These are phyloP conservation scores for Pistacia vera DNA, from an alignment of 345 rosid genomes.

Conservation along the genomic window DNA sequence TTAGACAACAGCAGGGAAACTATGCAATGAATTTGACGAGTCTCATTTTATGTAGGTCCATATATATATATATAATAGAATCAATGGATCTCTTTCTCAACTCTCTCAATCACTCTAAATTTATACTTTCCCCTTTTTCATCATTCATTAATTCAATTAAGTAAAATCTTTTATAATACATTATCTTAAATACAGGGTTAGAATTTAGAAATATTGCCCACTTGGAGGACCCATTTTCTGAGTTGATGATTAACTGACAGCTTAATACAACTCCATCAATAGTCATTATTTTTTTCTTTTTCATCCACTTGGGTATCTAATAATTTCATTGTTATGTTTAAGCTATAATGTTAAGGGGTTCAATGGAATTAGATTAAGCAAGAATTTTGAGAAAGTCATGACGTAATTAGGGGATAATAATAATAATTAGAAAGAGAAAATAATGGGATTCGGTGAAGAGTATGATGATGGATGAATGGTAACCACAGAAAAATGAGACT, in stretches of 20 bases:
- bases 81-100: constrained; percentile 13
- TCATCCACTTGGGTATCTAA: background rate
- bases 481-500: background rate
- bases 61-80: background rate
- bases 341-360: too few species aligned
- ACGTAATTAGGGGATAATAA: background rate
- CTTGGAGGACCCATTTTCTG: background rate
- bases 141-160: too few species aligned
- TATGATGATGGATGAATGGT: background rate
- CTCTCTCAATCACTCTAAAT: background rate
- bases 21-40: constrained; percentile 31
- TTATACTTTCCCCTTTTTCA: too few species aligned
- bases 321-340: too few species aligned
- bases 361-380: background rate
- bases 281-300: background rate
- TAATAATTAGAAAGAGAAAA: too few species aligned
- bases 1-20: constrained; percentile 1
- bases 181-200: too few species aligned
- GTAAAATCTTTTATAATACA: too few species aligned
- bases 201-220: background rate
- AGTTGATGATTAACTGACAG: background rate
- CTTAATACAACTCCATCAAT: background rate
- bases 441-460: too few species aligned
- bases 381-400: background rate
- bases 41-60: background rate